Conservation (phyloP, 176 grass and related monocot species). For the Saccharum spontaneum region DNA sequence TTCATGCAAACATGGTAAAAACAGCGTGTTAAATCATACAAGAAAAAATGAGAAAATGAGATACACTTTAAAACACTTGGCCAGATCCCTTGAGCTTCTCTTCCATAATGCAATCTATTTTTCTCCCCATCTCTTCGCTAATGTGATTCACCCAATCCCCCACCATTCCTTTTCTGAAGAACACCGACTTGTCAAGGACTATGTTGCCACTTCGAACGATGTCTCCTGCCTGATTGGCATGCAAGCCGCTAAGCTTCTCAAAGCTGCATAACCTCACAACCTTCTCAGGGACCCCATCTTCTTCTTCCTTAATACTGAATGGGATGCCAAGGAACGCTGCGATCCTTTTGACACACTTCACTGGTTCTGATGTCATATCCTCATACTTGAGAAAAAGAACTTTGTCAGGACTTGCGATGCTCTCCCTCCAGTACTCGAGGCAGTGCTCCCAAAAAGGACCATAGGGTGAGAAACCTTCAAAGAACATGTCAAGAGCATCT, state of each 20-base stretch:
- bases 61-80: not conserved
- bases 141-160: slow-evolving; percentile 14
- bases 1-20: not conserved
- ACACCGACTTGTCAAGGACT: not conserved
- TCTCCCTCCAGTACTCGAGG: not conserved
- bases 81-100: not conserved
- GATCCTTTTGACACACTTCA: not conserved
- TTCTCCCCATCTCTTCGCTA: not conserved
- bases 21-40: not conserved
- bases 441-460: slow-evolving; percentile 6
- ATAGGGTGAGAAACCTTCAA: not conserved
- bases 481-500: not conserved
- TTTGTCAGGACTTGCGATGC: not conserved
- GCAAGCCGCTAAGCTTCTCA: not conserved
- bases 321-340: not conserved
- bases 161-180: not conserved
- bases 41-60: not conserved
- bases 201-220: fast-evolving
- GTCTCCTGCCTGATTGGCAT: not conserved
- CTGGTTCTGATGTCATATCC: not conserved
- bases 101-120: not conserved
- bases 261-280: slow-evolving; percentile 14
- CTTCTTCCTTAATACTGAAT: not conserved
- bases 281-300: not conserved
- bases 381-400: slow-evolving; percentile 23